phyloP scores from a whole-genome alignment of 169 alveolate genomes.

The Cryptosporidium bovis region DNA sequence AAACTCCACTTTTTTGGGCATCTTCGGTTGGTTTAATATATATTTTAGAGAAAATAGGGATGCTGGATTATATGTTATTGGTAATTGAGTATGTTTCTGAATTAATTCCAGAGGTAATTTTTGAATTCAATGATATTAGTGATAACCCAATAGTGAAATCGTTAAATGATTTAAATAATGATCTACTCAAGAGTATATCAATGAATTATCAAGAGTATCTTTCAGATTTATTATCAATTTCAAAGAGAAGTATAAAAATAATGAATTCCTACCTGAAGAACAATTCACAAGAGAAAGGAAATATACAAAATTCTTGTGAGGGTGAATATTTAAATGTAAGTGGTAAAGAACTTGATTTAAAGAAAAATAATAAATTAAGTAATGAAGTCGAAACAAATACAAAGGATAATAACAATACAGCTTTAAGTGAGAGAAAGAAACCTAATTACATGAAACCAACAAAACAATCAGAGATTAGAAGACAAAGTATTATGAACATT shows the following conservation, averaged over 20 bases:
- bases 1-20: slow-evolving; percentile 54
- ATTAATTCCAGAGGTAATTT: slow-evolving; percentile 49
- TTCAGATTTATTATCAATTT: slow-evolving; percentile 32
- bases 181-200: slow-evolving; percentile 2
- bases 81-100: slow-evolving; percentile 60
- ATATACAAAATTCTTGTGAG: no score
- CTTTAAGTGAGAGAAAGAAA: not conserved
- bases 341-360: no score
- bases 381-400: not conserved
- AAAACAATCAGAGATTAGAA: slow-evolving; percentile 37
- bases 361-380: not conserved
- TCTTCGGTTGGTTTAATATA: slow-evolving; percentile 15
- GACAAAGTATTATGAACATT: slow-evolving; percentile 8
- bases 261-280: slow-evolving; percentile 23
- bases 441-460: slow-evolving; percentile 74
- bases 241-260: slow-evolving; percentile 11
- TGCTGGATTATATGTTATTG: slow-evolving; percentile 5
- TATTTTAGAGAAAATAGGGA: slow-evolving; percentile 13
- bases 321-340: not conserved
- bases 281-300: no score
- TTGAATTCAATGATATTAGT: slow-evolving; percentile 3
- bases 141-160: not conserved
- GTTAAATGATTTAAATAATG: slow-evolving; percentile 18
- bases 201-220: slow-evolving; percentile 50
- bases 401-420: not conserved